Evolutionary conservation across 208 protist species (phyloP), one percentile per base, ranked within the genome.

Genomic region (Crithidia mellificae): DNA sequence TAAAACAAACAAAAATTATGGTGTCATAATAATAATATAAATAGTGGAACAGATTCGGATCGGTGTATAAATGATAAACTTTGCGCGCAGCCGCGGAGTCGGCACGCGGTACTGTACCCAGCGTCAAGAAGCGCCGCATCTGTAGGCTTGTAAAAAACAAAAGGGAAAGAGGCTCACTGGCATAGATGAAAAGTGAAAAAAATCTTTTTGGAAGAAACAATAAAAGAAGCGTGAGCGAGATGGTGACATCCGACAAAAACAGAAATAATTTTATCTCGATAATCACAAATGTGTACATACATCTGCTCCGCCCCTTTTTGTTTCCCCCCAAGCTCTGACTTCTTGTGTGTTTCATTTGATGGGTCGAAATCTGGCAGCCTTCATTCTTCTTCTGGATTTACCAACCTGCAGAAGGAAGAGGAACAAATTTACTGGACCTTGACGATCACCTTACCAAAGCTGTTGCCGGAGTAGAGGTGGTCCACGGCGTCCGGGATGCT

Each of bases 401-500:
- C n/a, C n/a, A n/a, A n/a, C n/a, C n/a, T n/a, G n/a, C n/a, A n/a
- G n/a, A n/a, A n/a, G n/a, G 12, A 41, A 12, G 12, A 41, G 36
- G 36, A 41, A 22, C 3, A 1, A 12, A 19, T 9, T 47, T 63
- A 74, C 59, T 73, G 61, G 20, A 73, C 65, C 51, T 73, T 29
- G 17, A 69, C 67, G 22, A 76, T 39, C 14, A 76, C 56, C 74
- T 94, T 94, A 36, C 88, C 88, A 44, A 73, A 84, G 66, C 81
- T 94, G 54, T 58, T 74, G 36, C 85, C 77, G 12, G 72, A 63
- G 77, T 89, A 85, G 29, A 94, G 68, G 64, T 91, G 77, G 27
- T 94, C 88, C 39, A 94, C 67, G 24, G 84, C 88, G 54, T 90
- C 85, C 29, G 80, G 62, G 39, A 94, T 53, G 30, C 62, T 56